Evolutionary conservation across 2,329 filamentous ascomycete genomes (phyloP), one percentile per base, ranked within the genome.

Genomic region (Tolypocladium nubicola): DNA sequence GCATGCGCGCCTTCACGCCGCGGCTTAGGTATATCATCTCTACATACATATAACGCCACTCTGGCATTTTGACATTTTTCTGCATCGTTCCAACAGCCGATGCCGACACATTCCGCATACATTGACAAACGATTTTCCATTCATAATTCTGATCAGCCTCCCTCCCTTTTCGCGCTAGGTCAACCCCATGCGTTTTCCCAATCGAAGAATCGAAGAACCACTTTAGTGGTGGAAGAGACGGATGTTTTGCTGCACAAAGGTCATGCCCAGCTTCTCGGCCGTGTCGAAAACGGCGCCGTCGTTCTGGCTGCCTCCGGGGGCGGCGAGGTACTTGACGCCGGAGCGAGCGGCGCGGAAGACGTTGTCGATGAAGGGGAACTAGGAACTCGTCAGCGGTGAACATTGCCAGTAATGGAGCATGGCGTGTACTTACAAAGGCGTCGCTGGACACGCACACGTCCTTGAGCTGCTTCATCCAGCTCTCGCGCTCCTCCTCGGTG

Each of bases 311-410:
- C 94, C 94, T 54, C 84, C 88, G 11, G 94, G 94, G 43, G 93
- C 93, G 56, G 94, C 93, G 67, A 97, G 90, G 78, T 96, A 99
- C 79, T 96, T 97, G 69, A 85, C 91, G 54, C 94, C 94, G 26
- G 90, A 96, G 67, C 90, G 83, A 61, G 84, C 85, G 55, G 91
- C 89, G 64, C 94, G 86, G 84, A 95, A 97, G 63, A 99, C 88
- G 68, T 99, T 99, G 79, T 99, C 94, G 68, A 90, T 90, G 76
- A 99, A 99, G 64, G 94, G 94, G 84, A 99, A 99, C 89, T 90
- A 59, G 23, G 50, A 21, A 50, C 2, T 23, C 23, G 55, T 61
- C 26, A 56, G 37, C 39, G 47, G n/a, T 14, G 43, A 8, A 30
- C 14, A 35, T 33, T 6, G 52, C 19, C 2, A 13, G 2, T 4